Base-by-base conservation (phyloP, 768 basidiomycete species). In the Phanerodontia chrysosporium region DNA sequence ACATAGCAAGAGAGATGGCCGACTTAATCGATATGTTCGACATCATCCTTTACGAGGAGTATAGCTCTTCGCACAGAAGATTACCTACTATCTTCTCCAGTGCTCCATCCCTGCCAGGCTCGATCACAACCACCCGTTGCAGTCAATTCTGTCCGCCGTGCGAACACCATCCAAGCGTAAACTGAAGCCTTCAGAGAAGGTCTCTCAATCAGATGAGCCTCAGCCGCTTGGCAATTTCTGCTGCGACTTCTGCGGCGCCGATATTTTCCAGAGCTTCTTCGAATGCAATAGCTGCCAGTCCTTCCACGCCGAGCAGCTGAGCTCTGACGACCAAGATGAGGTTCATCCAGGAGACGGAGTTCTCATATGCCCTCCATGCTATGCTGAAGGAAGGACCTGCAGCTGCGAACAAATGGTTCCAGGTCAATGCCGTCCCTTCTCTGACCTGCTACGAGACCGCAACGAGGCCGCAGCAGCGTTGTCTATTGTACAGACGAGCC, bases 181-280 rank as follows among this genome's bases (percentile, higher is more conserved):
- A 25, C 32, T 21, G 22, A 58, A 45, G 24, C 49, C 42, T 5
- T 42, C 58, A 16, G 7, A 13, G 30, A 45, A 51, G 27, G 49
- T 42, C 21, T 27, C 30, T 29, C 49, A 27, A n/a, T 22, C 22
- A 21, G 6, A 22, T 13, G 30, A 27, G 30, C n/a, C 53, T 28
- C 44, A 39, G 45, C 30, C 14, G 24, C 55, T 10, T 44, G 48
- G 29, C 8, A 61, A 64, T 48, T 39, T 75, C 81, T 35, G 73
- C 65, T 93, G 92, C 66, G 90, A 93, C 67, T 92, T 90, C 67
- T 94, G 92, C 65, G 85, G 83, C 18, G 82, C 81, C 2, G 92
- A 94, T 65, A 81, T 94, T 59, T 93, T 92, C 63, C 85, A 90
- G 62, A 85, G 86, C 60, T 92, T 85, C 68, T 89, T 93, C 62